Conservation (phyloP, 768 basidiomycete species). For the Mycena sanguinolenta region DNA sequence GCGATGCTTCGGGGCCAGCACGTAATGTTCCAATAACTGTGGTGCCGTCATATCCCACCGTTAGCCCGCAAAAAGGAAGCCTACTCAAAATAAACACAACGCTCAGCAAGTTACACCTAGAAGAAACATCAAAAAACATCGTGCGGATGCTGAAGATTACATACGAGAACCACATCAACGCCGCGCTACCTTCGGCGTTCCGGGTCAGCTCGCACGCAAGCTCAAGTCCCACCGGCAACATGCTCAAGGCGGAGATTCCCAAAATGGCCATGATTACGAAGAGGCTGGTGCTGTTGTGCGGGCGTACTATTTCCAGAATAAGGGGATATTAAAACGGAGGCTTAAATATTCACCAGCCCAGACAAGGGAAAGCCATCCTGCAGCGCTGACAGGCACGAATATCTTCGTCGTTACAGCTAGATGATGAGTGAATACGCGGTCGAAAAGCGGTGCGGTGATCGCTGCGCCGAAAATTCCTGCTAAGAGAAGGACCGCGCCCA, state of each 20-base stretch:
- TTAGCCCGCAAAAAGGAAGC: too few species aligned
- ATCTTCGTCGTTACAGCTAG: constrained; percentile 72
- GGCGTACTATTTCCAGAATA: constrained; percentile 73
- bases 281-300: constrained; percentile 69
- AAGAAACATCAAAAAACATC: too few species aligned
- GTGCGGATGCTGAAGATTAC: constrained; percentile 72
- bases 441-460: constrained; percentile 80
- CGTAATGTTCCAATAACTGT: neutral
- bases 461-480: constrained; percentile 79
- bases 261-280: constrained; percentile 79
- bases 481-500: constrained; percentile 75
- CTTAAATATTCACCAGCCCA: constrained; percentile 87
- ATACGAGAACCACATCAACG: constrained; percentile 79
- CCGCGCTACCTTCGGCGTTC: constrained; percentile 83
- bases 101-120: too few species aligned
- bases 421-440: constrained; percentile 86
- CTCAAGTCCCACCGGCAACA: constrained; percentile 84
- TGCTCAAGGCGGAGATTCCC: constrained; percentile 72
- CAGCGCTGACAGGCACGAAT: constrained; percentile 71
- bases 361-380: constrained; percentile 79
- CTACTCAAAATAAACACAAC: constrained; percentile 52
- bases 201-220: constrained; percentile 86
- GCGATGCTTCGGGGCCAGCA: neutral
- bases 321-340: too few species aligned
- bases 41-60: too few species aligned